phyloP scores from a whole-genome alignment of 2,329 filamentous ascomycete species.

The Orbilia quercus region DNA sequence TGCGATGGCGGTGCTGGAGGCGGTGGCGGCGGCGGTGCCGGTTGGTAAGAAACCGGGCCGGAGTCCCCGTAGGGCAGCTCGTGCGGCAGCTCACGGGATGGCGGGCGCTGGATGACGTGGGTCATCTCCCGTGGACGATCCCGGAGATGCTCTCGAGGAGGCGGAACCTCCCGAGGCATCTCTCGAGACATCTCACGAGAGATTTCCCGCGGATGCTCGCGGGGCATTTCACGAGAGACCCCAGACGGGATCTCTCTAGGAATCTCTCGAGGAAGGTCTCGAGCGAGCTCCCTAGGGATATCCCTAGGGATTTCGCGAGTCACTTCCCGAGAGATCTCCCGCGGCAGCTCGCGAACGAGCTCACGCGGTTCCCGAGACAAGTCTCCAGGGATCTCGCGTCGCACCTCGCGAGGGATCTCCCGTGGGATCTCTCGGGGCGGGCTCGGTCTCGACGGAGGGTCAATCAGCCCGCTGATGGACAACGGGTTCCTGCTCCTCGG shows the following conservation, averaged over 20 bases:
- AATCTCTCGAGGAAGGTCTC: slow-evolving; percentile 5
- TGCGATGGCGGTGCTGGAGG: slow-evolving; percentile 47
- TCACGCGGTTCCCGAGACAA: slow-evolving; percentile 56
- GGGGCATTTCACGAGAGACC: slow-evolving; percentile 37
- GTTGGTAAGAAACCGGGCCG: slow-evolving; percentile 49
- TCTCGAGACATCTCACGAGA: slow-evolving; percentile 32
- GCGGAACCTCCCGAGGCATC: slow-evolving; percentile 3
- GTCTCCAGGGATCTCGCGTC: slow-evolving; percentile 39
- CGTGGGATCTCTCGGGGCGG: slow-evolving; percentile 40
- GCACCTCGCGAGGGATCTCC: slow-evolving; percentile 48
- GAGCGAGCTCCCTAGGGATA: slow-evolving; percentile 23
- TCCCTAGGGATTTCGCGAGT: slow-evolving; percentile 46
- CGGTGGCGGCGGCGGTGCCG: slow-evolving; percentile 25
- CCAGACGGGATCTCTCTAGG: slow-evolving; percentile 8
- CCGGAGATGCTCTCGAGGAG: slow-evolving; percentile 28
- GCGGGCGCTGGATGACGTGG: slow-evolving; percentile 41
- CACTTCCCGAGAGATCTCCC: slow-evolving; percentile 36
- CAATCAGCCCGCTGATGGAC: slow-evolving; percentile 50
- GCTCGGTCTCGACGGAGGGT: slow-evolving; percentile 35
- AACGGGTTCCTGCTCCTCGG: slow-evolving; percentile 46
- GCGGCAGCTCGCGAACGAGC: slow-evolving; percentile 55
- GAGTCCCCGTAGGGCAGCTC: slow-evolving; percentile 57
- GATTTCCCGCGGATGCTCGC: slow-evolving; percentile 29
- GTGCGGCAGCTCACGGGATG: slow-evolving; percentile 52
- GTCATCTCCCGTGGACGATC: slow-evolving; percentile 28